Evolutionary conservation across 2,329 filamentous ascomycete genomes (phyloP).

Genomic region (Lomentospora prolificans): DNA sequence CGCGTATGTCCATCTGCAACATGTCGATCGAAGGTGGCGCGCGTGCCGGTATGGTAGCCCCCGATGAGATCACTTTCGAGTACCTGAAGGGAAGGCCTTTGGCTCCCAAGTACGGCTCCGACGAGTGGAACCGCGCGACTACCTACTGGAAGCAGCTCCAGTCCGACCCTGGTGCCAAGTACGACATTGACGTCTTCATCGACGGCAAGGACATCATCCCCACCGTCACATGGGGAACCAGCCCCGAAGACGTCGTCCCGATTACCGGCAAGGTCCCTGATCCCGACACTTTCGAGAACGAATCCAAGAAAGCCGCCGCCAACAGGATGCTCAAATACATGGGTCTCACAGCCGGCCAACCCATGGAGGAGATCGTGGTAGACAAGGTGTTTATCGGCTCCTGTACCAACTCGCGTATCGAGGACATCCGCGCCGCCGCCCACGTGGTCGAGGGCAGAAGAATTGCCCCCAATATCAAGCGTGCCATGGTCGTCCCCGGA

Average conservation of each 20-base stretch:
- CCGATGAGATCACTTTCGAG: slow-evolving; percentile 86
- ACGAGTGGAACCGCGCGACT: slow-evolving; percentile 82
- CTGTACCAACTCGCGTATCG: slow-evolving; percentile 94
- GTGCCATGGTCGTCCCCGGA: slow-evolving; percentile 92
- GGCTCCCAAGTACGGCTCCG: slow-evolving; percentile 72
- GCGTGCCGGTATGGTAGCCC: slow-evolving; percentile 91
- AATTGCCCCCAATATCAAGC: slow-evolving; percentile 79
- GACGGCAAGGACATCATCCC: slow-evolving; percentile 88
- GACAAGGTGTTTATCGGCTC: slow-evolving; percentile 99
- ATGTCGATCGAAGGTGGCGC: slow-evolving; percentile 98
- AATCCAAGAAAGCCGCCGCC: slow-evolving; percentile 71
- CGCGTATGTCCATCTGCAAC: slow-evolving; percentile 98
- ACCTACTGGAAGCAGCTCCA: slow-evolving; percentile 81
- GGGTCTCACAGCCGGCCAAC: slow-evolving; percentile 78
- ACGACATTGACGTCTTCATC: slow-evolving; percentile 81
- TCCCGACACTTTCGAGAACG: slow-evolving; percentile 74
- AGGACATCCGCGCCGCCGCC: slow-evolving; percentile 84
- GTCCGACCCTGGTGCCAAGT: slow-evolving; percentile 81
- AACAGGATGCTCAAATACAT: slow-evolving; percentile 88
- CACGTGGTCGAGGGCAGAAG: slow-evolving; percentile 79
- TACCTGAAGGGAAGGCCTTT: slow-evolving; percentile 89
- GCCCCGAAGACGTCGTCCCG: slow-evolving; percentile 89
- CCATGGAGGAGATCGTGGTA: slow-evolving; percentile 81
- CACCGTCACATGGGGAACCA: slow-evolving; percentile 94
- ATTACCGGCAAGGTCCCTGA: slow-evolving; percentile 87